A percentile compares a stretch with the other conserved stretches of the same genome.
Conservation (phyloP, 1,284 basidiomycete species). For the Trichosporon sp. region DNA sequence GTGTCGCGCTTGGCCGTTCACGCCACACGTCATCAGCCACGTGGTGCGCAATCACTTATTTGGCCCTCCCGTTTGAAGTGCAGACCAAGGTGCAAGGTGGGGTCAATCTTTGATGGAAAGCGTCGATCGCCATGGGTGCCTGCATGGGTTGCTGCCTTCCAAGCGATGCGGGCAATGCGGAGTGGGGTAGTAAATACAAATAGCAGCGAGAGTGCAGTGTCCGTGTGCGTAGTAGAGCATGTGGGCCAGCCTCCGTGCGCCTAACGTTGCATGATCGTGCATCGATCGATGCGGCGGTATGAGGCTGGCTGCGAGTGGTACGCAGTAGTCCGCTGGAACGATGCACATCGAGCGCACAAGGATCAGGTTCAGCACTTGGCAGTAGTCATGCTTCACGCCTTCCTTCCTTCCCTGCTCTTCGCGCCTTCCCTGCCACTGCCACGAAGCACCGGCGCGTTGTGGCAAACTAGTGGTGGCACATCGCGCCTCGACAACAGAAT, state of each 20-base stretch:
- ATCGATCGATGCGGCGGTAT: neutral
- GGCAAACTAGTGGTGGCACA: too few species aligned
- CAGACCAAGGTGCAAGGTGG: neutral
- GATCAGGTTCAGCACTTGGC: neutral
- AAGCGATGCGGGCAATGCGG: neutral
- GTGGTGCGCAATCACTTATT: neutral
- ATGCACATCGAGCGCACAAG: neutral
- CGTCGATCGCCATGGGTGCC: neutral
- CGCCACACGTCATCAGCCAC: slow-evolving; percentile 1
- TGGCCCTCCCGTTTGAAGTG: neutral
- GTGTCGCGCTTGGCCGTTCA: neutral
- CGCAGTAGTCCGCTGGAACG: too few species aligned
- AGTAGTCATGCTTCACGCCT: neutral
- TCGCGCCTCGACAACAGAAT: too few species aligned
- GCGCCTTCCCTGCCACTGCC: neutral
- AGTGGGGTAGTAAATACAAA: neutral
- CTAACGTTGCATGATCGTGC: neutral
- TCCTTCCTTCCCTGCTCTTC: neutral
- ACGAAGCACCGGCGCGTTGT: neutral
- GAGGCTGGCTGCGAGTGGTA: neutral
- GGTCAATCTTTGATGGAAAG: neutral
- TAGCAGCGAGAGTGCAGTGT: neutral
- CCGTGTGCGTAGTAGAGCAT: neutral
- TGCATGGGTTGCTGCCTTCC: neutral
- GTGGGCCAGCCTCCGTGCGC: neutral